Percentiles rank a stretch among this genome's conserved stretches.
These are phyloP conservation scores for Zygosaccharomyces kombuchaensis DNA, from an alignment of 805 yeast genomes.

Conservation along the genomic window DNA sequence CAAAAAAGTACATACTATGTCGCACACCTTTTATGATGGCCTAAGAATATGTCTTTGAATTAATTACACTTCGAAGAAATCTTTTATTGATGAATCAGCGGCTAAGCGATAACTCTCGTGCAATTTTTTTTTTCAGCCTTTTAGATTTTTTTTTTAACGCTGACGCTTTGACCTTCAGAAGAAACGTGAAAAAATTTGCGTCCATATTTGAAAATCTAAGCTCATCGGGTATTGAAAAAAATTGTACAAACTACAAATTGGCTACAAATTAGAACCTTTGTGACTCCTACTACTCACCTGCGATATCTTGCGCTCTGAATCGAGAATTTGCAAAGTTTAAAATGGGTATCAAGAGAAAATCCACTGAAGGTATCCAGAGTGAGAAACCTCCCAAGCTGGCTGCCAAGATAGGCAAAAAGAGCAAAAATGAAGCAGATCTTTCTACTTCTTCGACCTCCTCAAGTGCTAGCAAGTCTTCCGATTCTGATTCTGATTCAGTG, in stretches of 20 bases:
- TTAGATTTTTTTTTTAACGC: background rate
- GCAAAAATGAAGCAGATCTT: slow-evolving; percentile 11
- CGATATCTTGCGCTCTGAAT: background rate
- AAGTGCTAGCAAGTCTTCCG: slow-evolving; percentile 2
- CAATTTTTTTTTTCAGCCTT: background rate
- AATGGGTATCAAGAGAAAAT: slow-evolving; percentile 19
- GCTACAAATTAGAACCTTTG: background rate
- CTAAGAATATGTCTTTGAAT: no score
- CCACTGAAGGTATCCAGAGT: slow-evolving; percentile 12
- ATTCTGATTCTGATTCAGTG: slow-evolving; percentile 46
- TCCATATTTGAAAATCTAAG: slow-evolving; percentile 1
- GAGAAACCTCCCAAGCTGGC: slow-evolving; percentile 30
- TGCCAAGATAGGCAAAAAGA: slow-evolving; percentile 22
- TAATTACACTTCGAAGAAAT: no score
- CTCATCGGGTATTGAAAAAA: slow-evolving; percentile 8
- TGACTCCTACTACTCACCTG: background rate
- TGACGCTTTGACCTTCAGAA: background rate
- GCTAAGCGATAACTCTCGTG: no score
- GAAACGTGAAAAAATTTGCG: slow-evolving; percentile 10
- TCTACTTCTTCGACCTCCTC: slow-evolving; percentile 15
- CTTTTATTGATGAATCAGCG: no score
- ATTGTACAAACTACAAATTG: background rate
- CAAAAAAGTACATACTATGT: no score
- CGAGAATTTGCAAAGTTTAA: background rate
- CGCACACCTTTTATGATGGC: no score